Percentiles rank a stretch among this genome's conserved stretches.
Evolutionary conservation across 164 flowering plant genomes (phyloP).

Genomic region (Nymphaea colorata): DNA sequence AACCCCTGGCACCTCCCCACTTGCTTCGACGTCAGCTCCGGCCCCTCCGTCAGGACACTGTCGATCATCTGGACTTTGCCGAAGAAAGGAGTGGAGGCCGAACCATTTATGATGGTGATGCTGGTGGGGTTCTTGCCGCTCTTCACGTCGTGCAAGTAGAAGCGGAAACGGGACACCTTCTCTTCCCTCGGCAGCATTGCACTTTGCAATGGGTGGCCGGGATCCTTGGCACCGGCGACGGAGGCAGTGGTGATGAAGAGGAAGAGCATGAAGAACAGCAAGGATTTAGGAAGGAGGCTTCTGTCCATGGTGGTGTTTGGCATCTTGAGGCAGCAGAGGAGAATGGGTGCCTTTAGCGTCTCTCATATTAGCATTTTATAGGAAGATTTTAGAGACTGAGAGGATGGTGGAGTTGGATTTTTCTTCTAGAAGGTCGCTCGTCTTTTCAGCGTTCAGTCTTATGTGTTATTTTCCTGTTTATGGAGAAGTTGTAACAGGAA

Average conservation of each 20-base stretch:
- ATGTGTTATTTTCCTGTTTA: too few relatives aligned
- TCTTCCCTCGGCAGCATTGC: slow-evolving; percentile 8
- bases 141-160: slow-evolving; percentile 45
- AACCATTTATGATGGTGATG: slow-evolving; percentile 15
- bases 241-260: neutral
- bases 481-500: too few relatives aligned
- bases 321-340: neutral
- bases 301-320: neutral
- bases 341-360: neutral
- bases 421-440: neutral
- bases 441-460: too few relatives aligned
- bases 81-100: slow-evolving; percentile 12
- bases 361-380: neutral
- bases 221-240: neutral
- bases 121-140: slow-evolving; percentile 35
- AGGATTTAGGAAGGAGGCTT: neutral
- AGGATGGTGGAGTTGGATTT: neutral
- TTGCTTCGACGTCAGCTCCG: slow-evolving; percentile 21
- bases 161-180: slow-evolving; percentile 30
- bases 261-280: neutral
- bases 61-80: slow-evolving; percentile 31
- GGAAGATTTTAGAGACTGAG: neutral
- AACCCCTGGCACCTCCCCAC: slow-evolving; percentile 46
- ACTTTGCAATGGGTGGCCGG: neutral
- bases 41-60: slow-evolving; percentile 27